Evolutionary conservation across 75 land plant genomes (phyloP).

Genomic region (Chamaecyparis obtusa): DNA sequence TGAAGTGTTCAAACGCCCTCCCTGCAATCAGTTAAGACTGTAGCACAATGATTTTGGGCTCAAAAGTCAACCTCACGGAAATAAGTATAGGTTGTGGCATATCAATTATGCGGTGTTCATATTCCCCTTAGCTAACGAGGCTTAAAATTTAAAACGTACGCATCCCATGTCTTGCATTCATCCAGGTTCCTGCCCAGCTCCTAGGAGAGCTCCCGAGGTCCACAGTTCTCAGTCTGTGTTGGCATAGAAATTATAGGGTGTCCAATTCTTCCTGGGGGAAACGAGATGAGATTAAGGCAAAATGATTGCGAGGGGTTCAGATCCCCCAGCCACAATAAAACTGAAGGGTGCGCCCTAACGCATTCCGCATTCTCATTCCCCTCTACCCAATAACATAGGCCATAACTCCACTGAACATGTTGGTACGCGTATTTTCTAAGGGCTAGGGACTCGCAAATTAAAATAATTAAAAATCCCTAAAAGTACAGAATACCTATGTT

Average conservation of each 20-base stretch:
- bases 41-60: no score
- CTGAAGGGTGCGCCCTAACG: background rate
- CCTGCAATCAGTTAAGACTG: no score
- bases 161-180: no score
- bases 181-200: no score
- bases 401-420: background rate
- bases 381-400: background rate
- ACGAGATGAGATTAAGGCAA: background rate
- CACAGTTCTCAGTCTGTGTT: no score
- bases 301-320: background rate
- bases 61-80: background rate
- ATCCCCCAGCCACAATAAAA: background rate
- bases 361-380: background rate
- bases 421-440: background rate
- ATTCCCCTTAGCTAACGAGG: background rate
- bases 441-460: background rate
- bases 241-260: no score
- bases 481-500: background rate
- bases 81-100: background rate
- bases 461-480: slow-evolving; percentile 2
- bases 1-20: background rate
- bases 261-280: background rate
- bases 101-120: background rate
- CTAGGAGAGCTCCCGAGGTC: no score
- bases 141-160: no score